A percentile compares a stretch with the other conserved stretches of the same genome.
Conservation (phyloP, 164 flowering plant species). For the Dillenia turbinata region DNA sequence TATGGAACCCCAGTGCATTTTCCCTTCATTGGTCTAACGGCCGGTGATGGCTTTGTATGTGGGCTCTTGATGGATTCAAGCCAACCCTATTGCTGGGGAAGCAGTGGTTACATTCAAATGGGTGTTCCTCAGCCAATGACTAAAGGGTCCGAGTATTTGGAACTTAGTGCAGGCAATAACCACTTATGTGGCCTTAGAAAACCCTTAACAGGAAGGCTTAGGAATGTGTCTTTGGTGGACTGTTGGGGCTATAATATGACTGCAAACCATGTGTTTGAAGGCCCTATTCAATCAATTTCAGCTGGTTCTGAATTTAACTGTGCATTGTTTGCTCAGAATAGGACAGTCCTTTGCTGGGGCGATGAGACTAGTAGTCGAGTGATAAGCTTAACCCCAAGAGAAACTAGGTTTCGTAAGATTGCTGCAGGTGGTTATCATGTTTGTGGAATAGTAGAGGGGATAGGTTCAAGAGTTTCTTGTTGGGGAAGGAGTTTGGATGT, state of each 20-base stretch:
- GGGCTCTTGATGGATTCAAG: conserved; percentile 63
- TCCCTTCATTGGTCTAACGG: conserved; percentile 65
- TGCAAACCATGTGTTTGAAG: conserved; percentile 50
- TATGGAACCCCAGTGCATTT: conserved; percentile 65
- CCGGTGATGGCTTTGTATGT: conserved; percentile 92
- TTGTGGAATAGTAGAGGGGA: conserved; percentile 70
- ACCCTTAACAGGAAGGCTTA: conserved; percentile 33
- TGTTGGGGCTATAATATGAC: conserved; percentile 99
- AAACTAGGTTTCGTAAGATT: conserved; percentile 50
- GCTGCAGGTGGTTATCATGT: conserved; percentile 96
- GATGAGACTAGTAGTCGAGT: conserved; percentile 74
- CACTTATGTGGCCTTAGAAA: conserved; percentile 82
- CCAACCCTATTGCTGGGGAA: conserved; percentile 97
- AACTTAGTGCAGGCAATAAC: conserved; percentile 91
- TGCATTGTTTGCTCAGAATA: conserved; percentile 67
- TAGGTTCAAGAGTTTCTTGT: conserved; percentile 51
- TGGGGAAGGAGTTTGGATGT: conserved; percentile 80
- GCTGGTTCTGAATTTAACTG: conserved; percentile 93
- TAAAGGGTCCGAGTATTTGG: conserved; percentile 50
- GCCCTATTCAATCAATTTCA: conserved; percentile 62
- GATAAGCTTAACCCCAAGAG: conserved; percentile 48
- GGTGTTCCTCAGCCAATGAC: conserved; percentile 82
- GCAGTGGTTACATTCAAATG: conserved; percentile 60
- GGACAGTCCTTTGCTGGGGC: conserved; percentile 87
- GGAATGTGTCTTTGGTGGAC: conserved; percentile 61